These are phyloP conservation scores for Mycotypha africana DNA, from an alignment of 371 early-diverging fungal species.

Conservation along the genomic window DNA sequence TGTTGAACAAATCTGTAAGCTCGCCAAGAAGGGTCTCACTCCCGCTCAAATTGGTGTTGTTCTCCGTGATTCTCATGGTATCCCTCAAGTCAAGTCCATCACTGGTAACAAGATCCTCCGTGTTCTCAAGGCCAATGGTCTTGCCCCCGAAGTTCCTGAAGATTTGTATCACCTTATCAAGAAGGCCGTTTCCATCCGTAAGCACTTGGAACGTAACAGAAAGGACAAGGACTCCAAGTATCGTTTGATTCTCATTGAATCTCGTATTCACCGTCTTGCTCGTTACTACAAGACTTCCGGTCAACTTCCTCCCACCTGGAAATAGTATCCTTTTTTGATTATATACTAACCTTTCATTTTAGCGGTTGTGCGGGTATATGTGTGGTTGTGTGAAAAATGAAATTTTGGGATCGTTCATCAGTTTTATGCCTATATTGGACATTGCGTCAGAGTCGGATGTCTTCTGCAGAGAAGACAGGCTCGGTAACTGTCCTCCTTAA, in stretches of 20 bases:
- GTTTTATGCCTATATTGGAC: slow-evolving; percentile 19
- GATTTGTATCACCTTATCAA: slow-evolving; percentile 99
- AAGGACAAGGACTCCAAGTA: slow-evolving; percentile 99
- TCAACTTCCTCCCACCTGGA: slow-evolving; percentile 98
- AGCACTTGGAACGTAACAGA: slow-evolving; percentile 99
- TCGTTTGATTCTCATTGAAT: slow-evolving; percentile 98
- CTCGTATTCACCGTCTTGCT: slow-evolving; percentile 98
- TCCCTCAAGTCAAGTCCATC: slow-evolving; percentile 95
- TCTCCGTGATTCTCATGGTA: slow-evolving; percentile 97
- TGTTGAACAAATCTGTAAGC: slow-evolving; percentile 96
- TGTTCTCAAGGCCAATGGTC: slow-evolving; percentile 86
- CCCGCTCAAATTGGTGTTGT: slow-evolving; percentile 99
- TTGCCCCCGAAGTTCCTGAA: slow-evolving; percentile 96
- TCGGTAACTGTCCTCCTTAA: slow-evolving; percentile 42
- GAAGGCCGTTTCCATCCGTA: slow-evolving; percentile 99
- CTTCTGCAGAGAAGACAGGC: slow-evolving; percentile 4
- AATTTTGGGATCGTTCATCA: no score
- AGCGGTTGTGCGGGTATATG: not conserved
- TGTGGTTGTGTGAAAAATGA: no score
- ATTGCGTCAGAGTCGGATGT: slow-evolving; percentile 13
- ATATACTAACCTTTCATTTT: slow-evolving; percentile 7
- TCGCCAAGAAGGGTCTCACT: slow-evolving; percentile 99
- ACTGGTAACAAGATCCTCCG: slow-evolving; percentile 97
- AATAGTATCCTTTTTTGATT: slow-evolving; percentile 65
- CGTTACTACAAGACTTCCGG: slow-evolving; percentile 99